Conservation (phyloP, 2,329 filamentous ascomycete species). For the Colletotrichum truncatum region DNA sequence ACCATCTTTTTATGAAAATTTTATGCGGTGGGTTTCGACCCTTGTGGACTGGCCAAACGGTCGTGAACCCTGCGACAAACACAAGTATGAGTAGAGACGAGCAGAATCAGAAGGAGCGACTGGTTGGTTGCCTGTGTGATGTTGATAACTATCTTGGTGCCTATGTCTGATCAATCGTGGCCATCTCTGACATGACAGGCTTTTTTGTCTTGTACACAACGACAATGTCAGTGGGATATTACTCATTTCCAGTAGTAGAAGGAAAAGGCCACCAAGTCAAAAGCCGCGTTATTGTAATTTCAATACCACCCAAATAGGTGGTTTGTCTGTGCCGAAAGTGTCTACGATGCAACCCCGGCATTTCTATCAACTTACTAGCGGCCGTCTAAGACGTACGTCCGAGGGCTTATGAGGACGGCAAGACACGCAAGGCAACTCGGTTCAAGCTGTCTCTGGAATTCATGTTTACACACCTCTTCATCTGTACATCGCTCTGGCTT, state of each 20-base stretch:
- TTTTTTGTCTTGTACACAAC: too few species aligned
- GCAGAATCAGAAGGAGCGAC: too few species aligned
- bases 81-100: background rate
- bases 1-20: slow-evolving; percentile 24
- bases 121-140: background rate
- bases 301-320: background rate
- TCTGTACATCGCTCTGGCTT: background rate
- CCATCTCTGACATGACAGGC: too few species aligned
- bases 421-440: background rate
- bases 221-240: slow-evolving; percentile 2
- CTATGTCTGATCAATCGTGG: background rate
- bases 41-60: background rate
- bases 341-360: slow-evolving; percentile 1
- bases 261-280: too few species aligned
- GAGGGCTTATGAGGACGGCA: background rate
- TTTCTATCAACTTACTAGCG: slow-evolving; percentile 20
- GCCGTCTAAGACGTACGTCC: slow-evolving; percentile 15
- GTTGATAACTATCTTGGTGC: background rate
- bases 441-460: background rate
- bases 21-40: slow-evolving; percentile 13
- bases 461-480: background rate
- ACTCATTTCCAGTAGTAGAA: slow-evolving; percentile 24
- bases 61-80: background rate
- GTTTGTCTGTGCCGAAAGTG: slow-evolving; percentile 13
- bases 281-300: slow-evolving; percentile 1